A percentile compares a stretch with the other conserved stretches of the same genome.
These are phyloP conservation scores for Penicillium sp. DNA, from an alignment of 2,329 filamentous ascomycete species.

Conservation along the genomic window DNA sequence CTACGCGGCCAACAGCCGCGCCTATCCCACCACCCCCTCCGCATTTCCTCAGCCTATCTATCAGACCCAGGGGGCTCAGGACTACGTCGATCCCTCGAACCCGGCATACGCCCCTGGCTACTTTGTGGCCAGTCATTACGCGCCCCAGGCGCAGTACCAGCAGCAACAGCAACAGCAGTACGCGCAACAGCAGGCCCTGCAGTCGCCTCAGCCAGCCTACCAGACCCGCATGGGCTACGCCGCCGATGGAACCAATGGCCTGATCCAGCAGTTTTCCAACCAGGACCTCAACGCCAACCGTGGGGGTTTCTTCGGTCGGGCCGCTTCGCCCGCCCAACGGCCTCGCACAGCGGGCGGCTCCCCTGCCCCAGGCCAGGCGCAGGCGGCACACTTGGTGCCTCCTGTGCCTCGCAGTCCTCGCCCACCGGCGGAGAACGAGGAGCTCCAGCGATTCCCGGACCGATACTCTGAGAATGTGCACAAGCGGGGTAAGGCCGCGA, in stretches of 20 bases:
- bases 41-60: constrained; percentile 92
- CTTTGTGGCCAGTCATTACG: constrained; percentile 62
- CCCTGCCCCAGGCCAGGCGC: constrained; percentile 50
- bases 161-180: constrained; percentile 48
- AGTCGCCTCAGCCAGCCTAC: constrained; percentile 56
- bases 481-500: constrained; percentile 65
- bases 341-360: constrained; percentile 76
- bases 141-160: constrained; percentile 13
- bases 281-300: constrained; percentile 81
- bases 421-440: constrained; percentile 60
- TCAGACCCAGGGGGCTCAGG: constrained; percentile 58
- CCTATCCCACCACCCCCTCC: constrained; percentile 85
- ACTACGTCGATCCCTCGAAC: constrained; percentile 56
- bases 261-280: constrained; percentile 94
- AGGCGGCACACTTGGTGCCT: constrained; percentile 67
- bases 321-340: constrained; percentile 69
- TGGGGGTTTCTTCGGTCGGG: constrained; percentile 65
- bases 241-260: constrained; percentile 83
- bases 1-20: constrained; percentile 62
- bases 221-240: constrained; percentile 53
- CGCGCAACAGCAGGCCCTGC: constrained; percentile 50
- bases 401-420: constrained; percentile 61
- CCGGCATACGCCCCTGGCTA: constrained; percentile 51
- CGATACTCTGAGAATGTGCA: constrained; percentile 84
- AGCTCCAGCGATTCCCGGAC: constrained; percentile 76